Evolutionary conservation across 805 yeast genomes (phyloP).

Genomic region (Kurtzmaniella fragi): DNA sequence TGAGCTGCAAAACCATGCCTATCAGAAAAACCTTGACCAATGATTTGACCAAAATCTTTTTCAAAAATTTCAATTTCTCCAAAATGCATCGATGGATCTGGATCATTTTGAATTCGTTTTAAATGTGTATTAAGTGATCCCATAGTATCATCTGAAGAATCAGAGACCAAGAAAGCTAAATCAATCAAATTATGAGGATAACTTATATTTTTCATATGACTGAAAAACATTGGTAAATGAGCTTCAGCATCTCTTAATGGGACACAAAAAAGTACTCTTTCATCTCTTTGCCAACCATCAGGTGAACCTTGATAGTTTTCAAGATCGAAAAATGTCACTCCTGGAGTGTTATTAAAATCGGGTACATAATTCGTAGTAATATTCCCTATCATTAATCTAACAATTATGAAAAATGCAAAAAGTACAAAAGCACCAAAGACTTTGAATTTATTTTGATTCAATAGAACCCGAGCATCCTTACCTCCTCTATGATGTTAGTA

Average conservation of each 20-base stretch:
- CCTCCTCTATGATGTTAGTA: not conserved
- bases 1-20: slow-evolving; percentile 96
- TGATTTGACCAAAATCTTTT: slow-evolving; percentile 84
- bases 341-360: slow-evolving; percentile 20
- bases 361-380: slow-evolving; percentile 24
- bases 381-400: slow-evolving; percentile 9
- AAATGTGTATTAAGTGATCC: slow-evolving; percentile 56
- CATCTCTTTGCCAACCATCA: slow-evolving; percentile 76
- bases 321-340: slow-evolving; percentile 70
- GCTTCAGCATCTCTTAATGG: slow-evolving; percentile 91
- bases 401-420: not conserved
- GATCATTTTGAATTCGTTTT: slow-evolving; percentile 58
- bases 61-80: slow-evolving; percentile 85
- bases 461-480: not conserved
- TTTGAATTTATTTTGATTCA: not conserved
- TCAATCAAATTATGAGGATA: slow-evolving; percentile 87
- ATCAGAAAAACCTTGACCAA: slow-evolving; percentile 83
- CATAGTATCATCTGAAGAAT: slow-evolving; percentile 85
- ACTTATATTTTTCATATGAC: slow-evolving; percentile 71
- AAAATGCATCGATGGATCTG: slow-evolving; percentile 58
- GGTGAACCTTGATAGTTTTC: slow-evolving; percentile 57
- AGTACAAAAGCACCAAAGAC: not conserved
- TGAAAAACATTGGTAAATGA: slow-evolving; percentile 85
- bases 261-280: slow-evolving; percentile 78
- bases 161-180: slow-evolving; percentile 79